These are phyloP conservation scores for Diaporthe ilicicola DNA, from an alignment of 2,329 filamentous ascomycete species.

Conservation along the genomic window DNA sequence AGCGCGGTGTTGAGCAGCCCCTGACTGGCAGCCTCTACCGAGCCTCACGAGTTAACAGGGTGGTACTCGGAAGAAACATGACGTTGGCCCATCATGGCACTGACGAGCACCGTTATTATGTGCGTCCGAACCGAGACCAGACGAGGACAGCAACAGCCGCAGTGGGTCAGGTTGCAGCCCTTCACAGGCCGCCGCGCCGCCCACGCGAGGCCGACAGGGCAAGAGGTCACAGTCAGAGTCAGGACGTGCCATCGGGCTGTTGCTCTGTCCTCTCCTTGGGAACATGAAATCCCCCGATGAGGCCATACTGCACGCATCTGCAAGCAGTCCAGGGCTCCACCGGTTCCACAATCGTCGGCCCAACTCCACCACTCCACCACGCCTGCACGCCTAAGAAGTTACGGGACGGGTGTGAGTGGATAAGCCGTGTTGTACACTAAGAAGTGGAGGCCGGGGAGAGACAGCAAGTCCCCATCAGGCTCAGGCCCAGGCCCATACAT, in stretches of 20 bases:
- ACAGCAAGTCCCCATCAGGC: not conserved
- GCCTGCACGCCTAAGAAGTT: not conserved
- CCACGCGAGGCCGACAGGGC: not conserved
- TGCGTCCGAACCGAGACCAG: conserved; percentile 13
- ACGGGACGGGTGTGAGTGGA: conserved; percentile 6
- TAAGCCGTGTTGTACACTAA: not conserved
- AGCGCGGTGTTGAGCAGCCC: conserved; percentile 8
- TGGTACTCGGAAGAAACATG: conserved; percentile 15
- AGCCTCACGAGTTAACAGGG: conserved; percentile 18
- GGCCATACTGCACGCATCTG: not conserved
- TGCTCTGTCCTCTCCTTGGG: conserved; percentile 1
- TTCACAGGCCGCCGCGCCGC: too few relatives aligned
- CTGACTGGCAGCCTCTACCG: conserved; percentile 20
- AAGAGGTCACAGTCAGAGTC: not conserved
- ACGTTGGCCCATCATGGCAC: conserved; percentile 3
- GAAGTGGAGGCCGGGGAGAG: conserved; percentile 6
- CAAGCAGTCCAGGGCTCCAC: not conserved
- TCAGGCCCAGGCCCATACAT: too few relatives aligned
- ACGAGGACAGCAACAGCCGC: not conserved
- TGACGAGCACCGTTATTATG: conserved; percentile 14
- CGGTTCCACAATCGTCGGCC: conserved; percentile 4
- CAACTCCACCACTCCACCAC: conserved; percentile 10
- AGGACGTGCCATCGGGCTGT: conserved; percentile 14
- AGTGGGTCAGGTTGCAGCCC: not conserved
- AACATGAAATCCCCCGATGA: conserved; percentile 10